A percentile compares a stretch with the other conserved stretches of the same genome.
These are phyloP conservation scores for Trapa bicornis DNA, from an alignment of 345 rosid species.

Conservation along the genomic window DNA sequence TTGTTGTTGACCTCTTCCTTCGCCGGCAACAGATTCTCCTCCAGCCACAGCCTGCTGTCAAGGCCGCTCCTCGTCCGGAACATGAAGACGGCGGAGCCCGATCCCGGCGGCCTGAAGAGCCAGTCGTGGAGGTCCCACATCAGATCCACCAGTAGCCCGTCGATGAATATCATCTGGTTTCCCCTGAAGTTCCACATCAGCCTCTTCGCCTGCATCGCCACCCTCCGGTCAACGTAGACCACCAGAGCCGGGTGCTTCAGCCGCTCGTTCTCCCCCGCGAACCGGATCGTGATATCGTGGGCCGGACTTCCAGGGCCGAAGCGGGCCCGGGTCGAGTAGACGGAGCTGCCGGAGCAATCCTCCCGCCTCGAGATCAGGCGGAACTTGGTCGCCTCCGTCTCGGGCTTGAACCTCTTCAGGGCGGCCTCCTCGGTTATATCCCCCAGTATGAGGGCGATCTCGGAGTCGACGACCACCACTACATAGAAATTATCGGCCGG, in stretches of 20 bases:
- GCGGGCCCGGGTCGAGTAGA: constrained; percentile 12
- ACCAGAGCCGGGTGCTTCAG: constrained; percentile 7
- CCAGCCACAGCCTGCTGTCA: constrained; percentile 20
- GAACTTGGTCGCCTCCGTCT: neutral
- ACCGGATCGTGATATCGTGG: constrained; percentile 11
- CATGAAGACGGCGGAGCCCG: constrained; percentile 14
- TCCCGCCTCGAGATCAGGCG: constrained; percentile 12
- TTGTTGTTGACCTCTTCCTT: constrained; percentile 6
- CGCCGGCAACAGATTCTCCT: constrained; percentile 12
- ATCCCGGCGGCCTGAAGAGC: constrained; percentile 14
- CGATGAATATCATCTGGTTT: constrained; percentile 19
- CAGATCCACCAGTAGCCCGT: constrained; percentile 16
- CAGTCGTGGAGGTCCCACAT: constrained; percentile 21
- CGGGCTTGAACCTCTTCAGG: neutral
- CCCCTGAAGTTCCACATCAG: constrained; percentile 21
- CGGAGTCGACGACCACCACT: constrained; percentile 11
- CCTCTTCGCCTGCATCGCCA: constrained; percentile 15
- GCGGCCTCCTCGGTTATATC: constrained; percentile 10
- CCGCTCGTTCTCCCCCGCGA: constrained; percentile 8
- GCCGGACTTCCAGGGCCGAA: constrained; percentile 9
- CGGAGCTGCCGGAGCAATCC: constrained; percentile 14
- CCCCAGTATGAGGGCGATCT: constrained; percentile 10
- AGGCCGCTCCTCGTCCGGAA: constrained; percentile 18
- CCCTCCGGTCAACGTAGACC: constrained; percentile 15
- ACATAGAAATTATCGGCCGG: constrained; percentile 14